Evolutionary conservation across 306 rosid genomes (phyloP), one percentile per base, ranked within the genome.

Genomic region (Lathyrus tuberosus): DNA sequence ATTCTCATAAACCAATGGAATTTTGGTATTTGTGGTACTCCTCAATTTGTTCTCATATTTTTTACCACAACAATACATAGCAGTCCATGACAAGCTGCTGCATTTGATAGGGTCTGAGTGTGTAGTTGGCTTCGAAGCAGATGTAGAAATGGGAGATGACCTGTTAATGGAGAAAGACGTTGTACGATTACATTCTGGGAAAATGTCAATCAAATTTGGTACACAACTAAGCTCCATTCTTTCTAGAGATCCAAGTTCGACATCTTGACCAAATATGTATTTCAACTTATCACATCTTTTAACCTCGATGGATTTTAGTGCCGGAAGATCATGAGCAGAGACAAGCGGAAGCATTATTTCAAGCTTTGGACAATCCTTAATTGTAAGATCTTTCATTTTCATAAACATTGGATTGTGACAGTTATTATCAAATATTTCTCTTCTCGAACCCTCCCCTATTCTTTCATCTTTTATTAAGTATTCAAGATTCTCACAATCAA

Each of bases 171-270:
- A 31, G 7, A 31, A 31, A 31, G 35, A 31, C 35, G 1, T 31
- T 31, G 35, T 31, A 31, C 7, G 38, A 33, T 33, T 33, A 16
- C 18, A 11, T 5, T 14, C 3, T 8, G 57, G 28, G 10, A 49
- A 49, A 17, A 26, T 28, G 57, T 17, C 28, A 5, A 17, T 17
- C 33, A 53, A 10, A 24, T 56, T 51, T 6, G 64, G 70, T 20
- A 40, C 1, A 0, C 0, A 1, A 0, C 0, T 0, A 2, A 65
- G 49, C 1, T 0, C 0, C 51, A 65, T 2, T 9, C 0, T 0
- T 40, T 17, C 2, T 7, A 74, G 10, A 0, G 41, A 18, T 8
- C 16, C 30, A 9, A 43, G 16, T 30, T 43, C 5, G 0, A 12
- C 35, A 24, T 8, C 13, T 51, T 69, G 31, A 30, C 65, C 47